These are phyloP conservation scores for Aspergillus jensenii DNA, from an alignment of 2,329 filamentous ascomycete genomes.

Conservation along the genomic window DNA sequence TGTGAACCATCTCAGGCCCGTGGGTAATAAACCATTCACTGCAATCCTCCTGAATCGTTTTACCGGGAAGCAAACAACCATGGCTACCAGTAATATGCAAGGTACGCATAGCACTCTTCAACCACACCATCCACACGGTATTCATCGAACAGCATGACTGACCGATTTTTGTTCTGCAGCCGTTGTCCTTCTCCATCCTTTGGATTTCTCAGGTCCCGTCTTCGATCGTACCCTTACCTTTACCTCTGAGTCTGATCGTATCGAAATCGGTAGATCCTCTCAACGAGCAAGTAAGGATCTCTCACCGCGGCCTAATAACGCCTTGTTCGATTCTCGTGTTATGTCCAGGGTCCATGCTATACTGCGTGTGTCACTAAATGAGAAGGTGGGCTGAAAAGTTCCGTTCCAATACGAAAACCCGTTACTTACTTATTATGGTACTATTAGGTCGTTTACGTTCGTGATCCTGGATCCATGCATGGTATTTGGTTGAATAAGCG, in stretches of 20 bases:
- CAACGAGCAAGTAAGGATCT: conserved; percentile 39
- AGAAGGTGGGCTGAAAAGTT: conserved; percentile 24
- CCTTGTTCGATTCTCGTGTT: conserved; percentile 48
- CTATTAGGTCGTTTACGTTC: conserved; percentile 47
- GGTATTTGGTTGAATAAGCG: conserved; percentile 57
- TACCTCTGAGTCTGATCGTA: conserved; percentile 21
- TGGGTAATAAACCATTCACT: not conserved
- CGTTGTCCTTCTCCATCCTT: conserved; percentile 32
- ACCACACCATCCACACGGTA: not conserved
- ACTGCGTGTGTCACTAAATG: conserved; percentile 27
- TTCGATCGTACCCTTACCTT: conserved; percentile 36
- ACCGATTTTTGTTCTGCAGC: conserved; percentile 24
- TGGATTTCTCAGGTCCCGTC: conserved; percentile 25
- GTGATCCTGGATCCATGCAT: conserved; percentile 61
- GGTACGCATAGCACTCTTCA: conserved; percentile 18
- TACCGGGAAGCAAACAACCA: conserved; percentile 5
- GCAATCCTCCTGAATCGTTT: not conserved
- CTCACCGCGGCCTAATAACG: conserved; percentile 38
- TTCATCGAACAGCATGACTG: conserved; percentile 1
- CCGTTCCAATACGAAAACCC: not conserved
- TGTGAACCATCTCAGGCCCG: not conserved
- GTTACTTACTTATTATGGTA: not conserved
- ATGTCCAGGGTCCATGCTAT: conserved; percentile 49
- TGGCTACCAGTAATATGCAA: conserved; percentile 21
- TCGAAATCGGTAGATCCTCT: conserved; percentile 44